Conservation (phyloP, 371 early-diverging fungal genomes). For the Antonospora locustae region DNA sequence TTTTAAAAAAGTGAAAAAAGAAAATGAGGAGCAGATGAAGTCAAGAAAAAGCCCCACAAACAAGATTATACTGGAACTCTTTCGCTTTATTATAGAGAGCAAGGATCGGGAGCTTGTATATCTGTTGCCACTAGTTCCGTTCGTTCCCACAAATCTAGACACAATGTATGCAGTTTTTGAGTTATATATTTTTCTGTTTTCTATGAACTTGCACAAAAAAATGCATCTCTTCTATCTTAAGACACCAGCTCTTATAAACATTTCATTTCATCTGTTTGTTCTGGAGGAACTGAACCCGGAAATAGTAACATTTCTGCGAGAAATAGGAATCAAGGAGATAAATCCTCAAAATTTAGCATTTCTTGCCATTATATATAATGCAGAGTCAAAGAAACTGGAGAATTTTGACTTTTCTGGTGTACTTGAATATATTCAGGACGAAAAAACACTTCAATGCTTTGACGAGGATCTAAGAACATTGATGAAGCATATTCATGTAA, state of each 20-base stretch:
- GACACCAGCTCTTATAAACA: constrained; percentile 19
- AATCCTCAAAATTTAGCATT: constrained; percentile 5
- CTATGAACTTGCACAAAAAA: background rate
- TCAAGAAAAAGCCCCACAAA: background rate
- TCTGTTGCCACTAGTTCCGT: constrained; percentile 7
- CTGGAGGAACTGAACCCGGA: background rate
- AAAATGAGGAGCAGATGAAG: no score
- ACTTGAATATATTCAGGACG: constrained; percentile 42
- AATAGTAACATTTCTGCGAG: background rate
- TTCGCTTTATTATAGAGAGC: constrained; percentile 6
- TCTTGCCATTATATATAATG: constrained; percentile 30
- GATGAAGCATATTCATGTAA: constrained; percentile 22
- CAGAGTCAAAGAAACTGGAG: constrained; percentile 36
- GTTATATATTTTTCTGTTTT: constrained; percentile 12
- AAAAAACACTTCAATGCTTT: constrained; percentile 40
- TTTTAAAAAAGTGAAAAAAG: constrained; percentile 6
- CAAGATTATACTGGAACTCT: constrained; percentile 9
- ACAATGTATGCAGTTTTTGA: constrained; percentile 1
- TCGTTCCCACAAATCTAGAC: constrained; percentile 2
- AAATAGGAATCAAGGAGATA: constrained; percentile 1
- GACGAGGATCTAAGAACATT: constrained; percentile 24
- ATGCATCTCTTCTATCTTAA: constrained; percentile 12
- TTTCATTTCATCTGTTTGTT: constrained; percentile 8
- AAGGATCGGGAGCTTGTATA: constrained; percentile 2
- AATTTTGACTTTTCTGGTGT: constrained; percentile 49